phyloP scores from a whole-genome alignment of 441 rosid genomes.

The Mallotus repandus region DNA sequence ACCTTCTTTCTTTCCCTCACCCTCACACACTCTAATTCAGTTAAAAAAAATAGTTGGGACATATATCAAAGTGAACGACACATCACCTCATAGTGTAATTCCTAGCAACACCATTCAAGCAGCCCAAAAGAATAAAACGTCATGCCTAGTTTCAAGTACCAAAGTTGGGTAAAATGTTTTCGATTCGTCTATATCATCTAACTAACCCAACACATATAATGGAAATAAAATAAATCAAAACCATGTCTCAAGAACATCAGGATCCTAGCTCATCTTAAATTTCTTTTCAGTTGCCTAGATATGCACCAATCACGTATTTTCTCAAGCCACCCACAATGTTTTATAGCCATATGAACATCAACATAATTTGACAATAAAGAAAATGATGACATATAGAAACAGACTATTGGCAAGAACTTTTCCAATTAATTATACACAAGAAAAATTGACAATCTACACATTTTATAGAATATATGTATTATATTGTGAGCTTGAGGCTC shows the following conservation, averaged over 20 bases:
- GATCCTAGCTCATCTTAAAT: slow-evolving; percentile 73
- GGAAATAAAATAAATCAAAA: slow-evolving; percentile 93
- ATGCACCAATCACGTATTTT: slow-evolving; percentile 97
- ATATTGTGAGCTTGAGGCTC: background rate
- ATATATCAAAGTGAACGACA: slow-evolving; percentile 49
- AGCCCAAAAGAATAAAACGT: slow-evolving; percentile 95
- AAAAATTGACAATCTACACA: background rate
- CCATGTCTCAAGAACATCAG: slow-evolving; percentile 97
- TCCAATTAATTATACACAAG: background rate
- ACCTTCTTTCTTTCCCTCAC: too few species aligned
- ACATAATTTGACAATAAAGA: background rate
- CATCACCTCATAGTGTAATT: slow-evolving; percentile 79
- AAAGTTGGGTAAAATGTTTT: slow-evolving; percentile 89
- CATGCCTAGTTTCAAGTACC: slow-evolving; percentile 94
- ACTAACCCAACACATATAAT: slow-evolving; percentile 87
- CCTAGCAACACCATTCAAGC: slow-evolving; percentile 98
- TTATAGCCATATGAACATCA: background rate
- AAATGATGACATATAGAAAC: background rate
- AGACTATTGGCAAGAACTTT: background rate
- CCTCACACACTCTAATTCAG: too few species aligned
- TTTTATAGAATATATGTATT: background rate
- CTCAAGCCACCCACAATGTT: slow-evolving; percentile 84
- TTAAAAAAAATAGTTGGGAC: too few species aligned
- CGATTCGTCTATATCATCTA: slow-evolving; percentile 80
- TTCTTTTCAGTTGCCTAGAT: slow-evolving; percentile 90